Conservation (phyloP, 345 rosid species). For the Eutrema yunnanense region DNA sequence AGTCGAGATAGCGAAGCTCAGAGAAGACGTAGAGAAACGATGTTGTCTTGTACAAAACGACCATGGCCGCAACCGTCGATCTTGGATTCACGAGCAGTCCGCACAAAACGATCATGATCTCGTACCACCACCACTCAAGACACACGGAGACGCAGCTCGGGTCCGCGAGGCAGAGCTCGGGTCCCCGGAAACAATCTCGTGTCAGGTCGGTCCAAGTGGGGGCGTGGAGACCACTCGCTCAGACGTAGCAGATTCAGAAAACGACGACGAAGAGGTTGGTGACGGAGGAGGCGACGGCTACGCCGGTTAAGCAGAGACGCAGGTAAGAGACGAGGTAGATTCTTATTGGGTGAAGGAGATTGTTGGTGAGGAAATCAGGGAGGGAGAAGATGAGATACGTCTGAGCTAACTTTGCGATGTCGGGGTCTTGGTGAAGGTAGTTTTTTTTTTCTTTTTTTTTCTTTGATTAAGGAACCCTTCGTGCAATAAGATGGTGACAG, state of each 20-base stretch:
- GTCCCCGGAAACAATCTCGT: constrained; percentile 54
- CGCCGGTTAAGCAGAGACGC: constrained; percentile 64
- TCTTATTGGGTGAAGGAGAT: constrained; percentile 89
- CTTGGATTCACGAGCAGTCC: constrained; percentile 64
- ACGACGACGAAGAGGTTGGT: constrained; percentile 57
- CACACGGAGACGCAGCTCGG: constrained; percentile 96
- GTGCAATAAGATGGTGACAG: too few species aligned
- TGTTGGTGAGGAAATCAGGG: constrained; percentile 80
- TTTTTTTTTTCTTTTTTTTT: too few species aligned
- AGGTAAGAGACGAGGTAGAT: constrained; percentile 65
- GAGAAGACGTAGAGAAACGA: constrained; percentile 78
- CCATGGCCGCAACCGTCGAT: constrained; percentile 87
- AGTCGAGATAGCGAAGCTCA: constrained; percentile 79
- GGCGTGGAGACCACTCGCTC: constrained; percentile 54
- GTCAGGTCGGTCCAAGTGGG: constrained; percentile 73
- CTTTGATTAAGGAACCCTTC: too few species aligned
- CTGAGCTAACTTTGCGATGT: constrained; percentile 58
- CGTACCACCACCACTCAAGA: constrained; percentile 94
- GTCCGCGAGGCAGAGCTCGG: constrained; percentile 67
- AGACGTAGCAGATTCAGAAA: constrained; percentile 43
- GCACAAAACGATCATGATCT: constrained; percentile 84
- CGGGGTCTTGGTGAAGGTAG: constrained; percentile 64
- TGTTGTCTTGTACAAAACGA: constrained; percentile 82
- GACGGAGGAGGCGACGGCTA: constrained; percentile 64
- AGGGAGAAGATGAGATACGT: constrained; percentile 35